Percentiles rank a stretch among this genome's conserved stretches.
Evolutionary conservation across 257 asterid species (phyloP).

Genomic region (Verbascum thapsus): DNA sequence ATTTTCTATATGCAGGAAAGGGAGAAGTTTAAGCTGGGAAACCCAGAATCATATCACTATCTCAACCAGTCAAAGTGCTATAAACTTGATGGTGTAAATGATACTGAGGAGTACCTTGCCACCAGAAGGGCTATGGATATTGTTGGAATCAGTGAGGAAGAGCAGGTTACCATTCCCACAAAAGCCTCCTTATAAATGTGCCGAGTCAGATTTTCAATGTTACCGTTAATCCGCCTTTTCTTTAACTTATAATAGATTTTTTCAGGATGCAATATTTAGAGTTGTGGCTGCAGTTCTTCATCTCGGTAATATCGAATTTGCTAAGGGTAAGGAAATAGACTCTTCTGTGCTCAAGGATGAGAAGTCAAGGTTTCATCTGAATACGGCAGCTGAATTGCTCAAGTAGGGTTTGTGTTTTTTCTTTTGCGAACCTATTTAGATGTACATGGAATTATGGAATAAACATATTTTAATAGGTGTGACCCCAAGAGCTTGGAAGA

Average conservation of each 20-base stretch:
- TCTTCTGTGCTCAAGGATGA: slow-evolving; percentile 96
- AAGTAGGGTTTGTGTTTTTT: slow-evolving; percentile 50
- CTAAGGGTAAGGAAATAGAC: slow-evolving; percentile 91
- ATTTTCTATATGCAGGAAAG: slow-evolving; percentile 59
- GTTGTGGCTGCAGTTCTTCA: slow-evolving; percentile 97
- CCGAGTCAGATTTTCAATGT: slow-evolving; percentile 22
- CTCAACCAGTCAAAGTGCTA: slow-evolving; percentile 86
- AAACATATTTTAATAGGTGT: slow-evolving; percentile 61
- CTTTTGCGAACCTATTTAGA: slow-evolving; percentile 18
- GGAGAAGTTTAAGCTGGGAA: slow-evolving; percentile 76
- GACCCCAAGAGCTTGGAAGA: slow-evolving; percentile 93
- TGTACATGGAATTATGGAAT: slow-evolving; percentile 19
- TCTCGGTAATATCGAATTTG: slow-evolving; percentile 92
- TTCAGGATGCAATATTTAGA: slow-evolving; percentile 91
- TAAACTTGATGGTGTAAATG: slow-evolving; percentile 88
- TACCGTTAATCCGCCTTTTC: too few relatives aligned
- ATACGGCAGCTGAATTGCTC: slow-evolving; percentile 81
- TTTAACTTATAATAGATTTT: slow-evolving; percentile 27
- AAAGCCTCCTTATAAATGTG: slow-evolving; percentile 20
- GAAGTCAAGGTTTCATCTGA: slow-evolving; percentile 88
- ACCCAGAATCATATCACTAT: slow-evolving; percentile 78
- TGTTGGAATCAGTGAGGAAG: slow-evolving; percentile 96
- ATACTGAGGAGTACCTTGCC: slow-evolving; percentile 88
- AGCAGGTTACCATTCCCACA: slow-evolving; percentile 66
- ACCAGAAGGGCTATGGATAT: slow-evolving; percentile 99